These are phyloP conservation scores for Pyrenopolyporus hunteri DNA, from an alignment of 495 filamentous ascomycete species.

Conservation along the genomic window DNA sequence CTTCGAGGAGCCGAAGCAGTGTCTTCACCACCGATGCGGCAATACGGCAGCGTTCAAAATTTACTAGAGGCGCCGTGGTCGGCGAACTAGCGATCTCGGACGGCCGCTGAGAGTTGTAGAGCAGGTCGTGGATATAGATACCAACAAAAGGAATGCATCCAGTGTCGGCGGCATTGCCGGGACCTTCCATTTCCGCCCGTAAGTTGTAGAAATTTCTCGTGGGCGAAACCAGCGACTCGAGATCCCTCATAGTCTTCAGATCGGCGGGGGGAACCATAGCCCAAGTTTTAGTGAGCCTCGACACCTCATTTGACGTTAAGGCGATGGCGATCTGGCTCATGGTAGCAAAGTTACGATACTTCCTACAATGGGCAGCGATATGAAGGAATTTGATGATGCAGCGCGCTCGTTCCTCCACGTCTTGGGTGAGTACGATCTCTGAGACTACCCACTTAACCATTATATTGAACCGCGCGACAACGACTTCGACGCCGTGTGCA, in stretches of 20 bases:
- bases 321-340: constrained; percentile 95
- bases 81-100: constrained; percentile 67
- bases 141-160: constrained; percentile 98
- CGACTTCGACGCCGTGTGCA: constrained; percentile 89
- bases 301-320: constrained; percentile 79
- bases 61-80: constrained; percentile 77
- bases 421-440: constrained; percentile 83
- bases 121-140: constrained; percentile 93
- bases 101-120: constrained; percentile 92
- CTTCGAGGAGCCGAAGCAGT: constrained; percentile 85
- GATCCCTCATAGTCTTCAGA: constrained; percentile 71
- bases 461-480: constrained; percentile 94
- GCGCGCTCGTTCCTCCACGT: constrained; percentile 79
- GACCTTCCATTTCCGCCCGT: constrained; percentile 86
- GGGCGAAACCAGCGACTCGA: constrained; percentile 86
- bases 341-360: constrained; percentile 92
- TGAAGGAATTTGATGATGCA: constrained; percentile 92
- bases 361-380: constrained; percentile 83
- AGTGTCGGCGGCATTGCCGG: constrained; percentile 61
- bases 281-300: constrained; percentile 83
- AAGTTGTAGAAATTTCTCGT: constrained; percentile 90
- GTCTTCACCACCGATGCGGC: constrained; percentile 93
- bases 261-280: constrained; percentile 73
- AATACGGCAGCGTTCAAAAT: constrained; percentile 93
- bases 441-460: constrained; percentile 98